Base-by-base conservation (phyloP, 2,329 filamentous ascomycete species). In the Pseudocercospora crystallina region DNA sequence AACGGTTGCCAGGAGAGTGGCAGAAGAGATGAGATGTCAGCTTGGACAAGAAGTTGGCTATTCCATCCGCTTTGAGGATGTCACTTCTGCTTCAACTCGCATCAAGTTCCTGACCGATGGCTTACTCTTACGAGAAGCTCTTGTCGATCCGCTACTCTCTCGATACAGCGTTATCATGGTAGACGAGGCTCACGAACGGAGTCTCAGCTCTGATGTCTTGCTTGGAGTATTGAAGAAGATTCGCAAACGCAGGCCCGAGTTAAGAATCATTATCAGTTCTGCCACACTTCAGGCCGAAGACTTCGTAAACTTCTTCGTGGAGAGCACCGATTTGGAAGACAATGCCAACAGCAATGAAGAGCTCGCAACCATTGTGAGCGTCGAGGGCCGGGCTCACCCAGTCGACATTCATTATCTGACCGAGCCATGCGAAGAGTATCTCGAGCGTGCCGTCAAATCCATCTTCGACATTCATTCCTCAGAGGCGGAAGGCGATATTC, bases 61-160 rank as follows among this genome's bases (percentile, higher is more conserved):
- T 69, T 95, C 90, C 1, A 96, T 97, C 59, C 82, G 82, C 51
- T 85, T 99, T 65, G 92, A 99, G 67, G 92, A 97, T 78, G 82
- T 89, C 57, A 96, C 91, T 5, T 96, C 90, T 14, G 80, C 85
- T 13, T 79, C 82, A 31, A 99, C 94, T 1, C 83, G 83, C 45
- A 92, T 99, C 73, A 96, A 99, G 68, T 97, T 97, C 66, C 74
- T 97, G 57, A 99, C 92, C 0, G 94, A 99, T 73, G 92, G 92
- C 0, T 77, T 99, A 42, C 79, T 99, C 30, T 83, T 99, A 46
- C 80, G 92, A 63, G 94, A 99, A 72, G 94, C 92, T 26, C 79
- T 99, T 4, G 89, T 96, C 3, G 94, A 99, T 69, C 94, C 94
- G 10, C 73, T 97, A 3, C 73, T 99, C 32, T 94, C 89, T 14